Base-by-base conservation (phyloP, 495 filamentous ascomycete genomes). In the Penicillium alfredii region DNA sequence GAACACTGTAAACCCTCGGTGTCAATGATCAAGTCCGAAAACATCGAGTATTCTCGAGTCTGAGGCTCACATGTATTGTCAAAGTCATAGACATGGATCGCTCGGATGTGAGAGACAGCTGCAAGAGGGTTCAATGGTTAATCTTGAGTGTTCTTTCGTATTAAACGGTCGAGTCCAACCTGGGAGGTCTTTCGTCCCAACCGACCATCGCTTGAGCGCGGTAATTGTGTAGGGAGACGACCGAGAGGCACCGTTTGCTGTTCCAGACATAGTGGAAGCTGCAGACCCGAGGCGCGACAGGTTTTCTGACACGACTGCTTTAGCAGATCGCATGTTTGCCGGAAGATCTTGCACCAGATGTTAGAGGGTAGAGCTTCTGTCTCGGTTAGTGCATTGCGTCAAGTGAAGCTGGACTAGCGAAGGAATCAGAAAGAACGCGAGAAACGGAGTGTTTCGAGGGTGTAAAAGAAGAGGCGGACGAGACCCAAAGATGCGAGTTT, bases 1-100 rank as follows among this genome's bases (percentile, higher is more conserved):
- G 63, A 99, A 99, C 7, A 99, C 87, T 94, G 45, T 20, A 27
- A 1, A 27, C 21, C 33, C 18, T 1, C 9, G 20, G 6, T 19
- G 38, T 61, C 40, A 57, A 37, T 30, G 30, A 26, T 8, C 12
- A 22, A 13, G 30, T 12, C 18, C 33, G 9, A 11, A 15, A 3
- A 14, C 9, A 4, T 19, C 22, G 13, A 11, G 7, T 12, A 4
- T 11, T 5, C 4, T 1, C 4, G 17, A 18, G 10, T 26, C 20
- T 17, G n/a, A 26, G 13, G 29, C 77, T 61, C 70, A 93, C 88
- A 68, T 24, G 92, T 99, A 52, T 99, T 97, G 56, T 99, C 92
- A 57, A 99, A 99, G 63, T 99, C 92, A 68, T 97, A 99, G 40
- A 99, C 74, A 56, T 99, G 92, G 34, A 99, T 78, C 5, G 76